These are phyloP conservation scores for Zygoascus bituminiphila DNA, from an alignment of 805 yeast species.

Conservation along the genomic window DNA sequence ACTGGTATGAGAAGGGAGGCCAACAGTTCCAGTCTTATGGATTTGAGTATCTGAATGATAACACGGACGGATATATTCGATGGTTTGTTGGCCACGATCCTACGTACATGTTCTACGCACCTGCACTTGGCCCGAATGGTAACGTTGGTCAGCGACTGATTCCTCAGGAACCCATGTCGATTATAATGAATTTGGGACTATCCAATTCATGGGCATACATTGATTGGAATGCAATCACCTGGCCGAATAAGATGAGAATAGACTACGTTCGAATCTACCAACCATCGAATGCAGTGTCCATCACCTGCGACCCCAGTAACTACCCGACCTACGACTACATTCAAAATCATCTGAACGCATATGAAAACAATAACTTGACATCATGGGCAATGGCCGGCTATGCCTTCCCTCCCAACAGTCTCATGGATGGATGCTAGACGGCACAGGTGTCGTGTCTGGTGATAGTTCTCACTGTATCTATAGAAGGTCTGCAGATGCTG, in stretches of 20 bases:
- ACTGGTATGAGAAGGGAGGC: conserved; percentile 78
- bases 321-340: conserved; percentile 85
- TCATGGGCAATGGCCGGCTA: conserved; percentile 73
- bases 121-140: conserved; percentile 82
- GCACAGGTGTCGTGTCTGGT: no score
- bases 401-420: conserved; percentile 50
- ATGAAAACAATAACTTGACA: conserved; percentile 61
- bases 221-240: conserved; percentile 69
- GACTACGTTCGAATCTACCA: conserved; percentile 93
- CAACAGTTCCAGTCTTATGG: conserved; percentile 61
- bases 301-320: conserved; percentile 81
- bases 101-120: conserved; percentile 63
- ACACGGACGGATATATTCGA: conserved; percentile 61
- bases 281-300: conserved; percentile 49
- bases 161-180: conserved; percentile 88
- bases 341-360: conserved; percentile 57
- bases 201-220: conserved; percentile 92
- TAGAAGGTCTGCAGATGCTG: no score
- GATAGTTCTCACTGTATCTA: no score
- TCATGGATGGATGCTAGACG: conserved; percentile 41
- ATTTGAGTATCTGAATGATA: conserved; percentile 67
- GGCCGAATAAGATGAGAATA: conserved; percentile 69
- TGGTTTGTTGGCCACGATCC: conserved; percentile 85
- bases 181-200: conserved; percentile 79
- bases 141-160: conserved; percentile 77